Evolutionary conservation across 179 eudicot genomes (phyloP).

Genomic region (Carnegiea gigantea): DNA sequence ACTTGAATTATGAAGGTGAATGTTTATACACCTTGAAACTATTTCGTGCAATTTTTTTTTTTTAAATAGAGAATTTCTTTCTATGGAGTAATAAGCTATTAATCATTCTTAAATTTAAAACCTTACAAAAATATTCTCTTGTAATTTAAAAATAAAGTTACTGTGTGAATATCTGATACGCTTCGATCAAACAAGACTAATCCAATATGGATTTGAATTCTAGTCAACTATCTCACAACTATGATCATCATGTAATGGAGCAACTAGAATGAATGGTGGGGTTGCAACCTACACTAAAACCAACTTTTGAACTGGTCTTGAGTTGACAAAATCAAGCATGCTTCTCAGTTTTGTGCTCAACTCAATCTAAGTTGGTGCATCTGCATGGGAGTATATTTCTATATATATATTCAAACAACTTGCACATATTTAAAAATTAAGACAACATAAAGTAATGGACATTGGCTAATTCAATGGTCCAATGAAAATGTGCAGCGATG

Average conservation of each 20-base stretch:
- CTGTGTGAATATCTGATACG: neutral
- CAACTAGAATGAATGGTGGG: constrained; percentile 3
- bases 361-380: neutral
- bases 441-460: neutral
- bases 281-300: neutral
- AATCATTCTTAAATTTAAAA: too few species aligned
- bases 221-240: neutral
- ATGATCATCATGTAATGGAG: neutral
- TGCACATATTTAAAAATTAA: neutral
- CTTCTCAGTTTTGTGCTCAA: neutral
- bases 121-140: too few species aligned
- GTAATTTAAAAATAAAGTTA: too few species aligned
- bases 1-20: too few species aligned
- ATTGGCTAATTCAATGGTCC: neutral
- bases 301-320: constrained; percentile 7
- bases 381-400: too few species aligned
- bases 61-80: too few species aligned
- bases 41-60: too few species aligned
- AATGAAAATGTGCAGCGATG: neutral
- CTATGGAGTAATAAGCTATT: too few species aligned
- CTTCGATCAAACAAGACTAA: neutral
- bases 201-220: neutral
- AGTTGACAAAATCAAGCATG: constrained; percentile 11
- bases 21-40: too few species aligned
- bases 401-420: neutral